Evolutionary conservation across 2,329 filamentous ascomycete species (phyloP), one percentile per base, ranked within the genome.

Genomic region (Diaporthe sp.): DNA sequence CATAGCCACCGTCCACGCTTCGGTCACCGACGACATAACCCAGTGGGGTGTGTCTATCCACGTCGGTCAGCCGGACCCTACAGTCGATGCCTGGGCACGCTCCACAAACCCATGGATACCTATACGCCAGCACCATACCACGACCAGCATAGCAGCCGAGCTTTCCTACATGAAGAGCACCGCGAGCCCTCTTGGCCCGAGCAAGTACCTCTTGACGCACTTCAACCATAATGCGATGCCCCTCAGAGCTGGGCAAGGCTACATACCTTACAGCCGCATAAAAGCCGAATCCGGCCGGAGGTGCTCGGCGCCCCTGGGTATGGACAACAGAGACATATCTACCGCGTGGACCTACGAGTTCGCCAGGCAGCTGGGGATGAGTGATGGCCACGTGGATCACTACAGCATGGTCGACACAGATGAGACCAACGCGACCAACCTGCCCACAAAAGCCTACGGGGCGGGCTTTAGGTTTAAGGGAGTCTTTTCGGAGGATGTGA

Each of bases 301-400:
- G 25, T 30, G 19, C 30, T 44, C 74, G 6, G 58, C 66, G 5
- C 74, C 74, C 0, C 17, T 74, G 59, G 74, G 74, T 17, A 47
- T 75, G 68, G 74, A 75, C 39, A 74, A 75, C 55, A 55, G 72
- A 7, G 74, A 75, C n/a, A 51, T 75, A 15, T 73, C 74, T 1
- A 37, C 61, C 9, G 69, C 72, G 0, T 75, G 74, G 74, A 68
- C 74, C 9, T 63, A 66, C 25, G 72, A 71, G 19, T 74, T 74
- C 13, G 74, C 72, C 15, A 51, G 71, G 3, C 59, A 75, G 68
- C 71, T 75, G 3, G 74, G 74, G 6, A 61, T 69, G 53, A 35
- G 17, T 17, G 68, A 55, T 7, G 72, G 74, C 44, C 10, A 69
- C 39, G 61, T 75, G 47, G 74, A 75, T 22, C 51, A 71, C 25